Conservation (phyloP, 1,284 basidiomycete species). For the Bjerkandera adusta region DNA sequence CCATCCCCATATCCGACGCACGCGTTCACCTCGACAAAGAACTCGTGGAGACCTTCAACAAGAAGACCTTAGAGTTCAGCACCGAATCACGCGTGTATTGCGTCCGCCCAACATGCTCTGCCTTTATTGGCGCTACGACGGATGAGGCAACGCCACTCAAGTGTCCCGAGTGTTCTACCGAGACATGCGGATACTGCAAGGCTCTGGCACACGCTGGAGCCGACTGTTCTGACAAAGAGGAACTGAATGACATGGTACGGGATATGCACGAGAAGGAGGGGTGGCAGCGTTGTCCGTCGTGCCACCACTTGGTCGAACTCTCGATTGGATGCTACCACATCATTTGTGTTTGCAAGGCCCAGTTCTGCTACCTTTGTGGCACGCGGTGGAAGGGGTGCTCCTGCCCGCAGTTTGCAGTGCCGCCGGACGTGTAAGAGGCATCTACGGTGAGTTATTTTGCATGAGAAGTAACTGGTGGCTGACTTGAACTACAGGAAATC, state of each 20-base stretch:
- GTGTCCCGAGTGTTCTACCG: constrained; percentile 36
- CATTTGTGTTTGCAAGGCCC: constrained; percentile 34
- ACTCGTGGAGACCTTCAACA: constrained; percentile 25
- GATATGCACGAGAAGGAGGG: constrained; percentile 38
- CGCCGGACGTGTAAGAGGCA: too few species aligned
- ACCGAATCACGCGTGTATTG: constrained; percentile 42
- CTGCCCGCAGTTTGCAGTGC: constrained; percentile 51
- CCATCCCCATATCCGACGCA: constrained; percentile 29
- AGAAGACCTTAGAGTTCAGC: constrained; percentile 35
- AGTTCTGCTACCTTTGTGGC: constrained; percentile 48
- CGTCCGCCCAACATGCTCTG: constrained; percentile 40
- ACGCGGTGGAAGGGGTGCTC: constrained; percentile 49
- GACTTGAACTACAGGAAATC: too few species aligned
- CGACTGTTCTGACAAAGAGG: constrained; percentile 29
- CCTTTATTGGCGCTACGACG: constrained; percentile 47
- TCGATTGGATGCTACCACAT: constrained; percentile 39
- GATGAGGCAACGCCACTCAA: constrained; percentile 16
- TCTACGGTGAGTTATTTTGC: too few species aligned
- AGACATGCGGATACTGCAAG: constrained; percentile 46
- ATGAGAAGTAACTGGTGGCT: too few species aligned
- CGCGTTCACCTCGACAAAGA: constrained; percentile 23
- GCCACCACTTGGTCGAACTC: constrained; percentile 36
- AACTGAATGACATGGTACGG: constrained; percentile 35
- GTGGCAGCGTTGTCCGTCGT: constrained; percentile 44
- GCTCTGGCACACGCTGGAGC: constrained; percentile 31